Evolutionary conservation across 2,329 filamentous ascomycete species (phyloP), one percentile per base, ranked within the genome.

Genomic region (Clarireedia hainanense): DNA sequence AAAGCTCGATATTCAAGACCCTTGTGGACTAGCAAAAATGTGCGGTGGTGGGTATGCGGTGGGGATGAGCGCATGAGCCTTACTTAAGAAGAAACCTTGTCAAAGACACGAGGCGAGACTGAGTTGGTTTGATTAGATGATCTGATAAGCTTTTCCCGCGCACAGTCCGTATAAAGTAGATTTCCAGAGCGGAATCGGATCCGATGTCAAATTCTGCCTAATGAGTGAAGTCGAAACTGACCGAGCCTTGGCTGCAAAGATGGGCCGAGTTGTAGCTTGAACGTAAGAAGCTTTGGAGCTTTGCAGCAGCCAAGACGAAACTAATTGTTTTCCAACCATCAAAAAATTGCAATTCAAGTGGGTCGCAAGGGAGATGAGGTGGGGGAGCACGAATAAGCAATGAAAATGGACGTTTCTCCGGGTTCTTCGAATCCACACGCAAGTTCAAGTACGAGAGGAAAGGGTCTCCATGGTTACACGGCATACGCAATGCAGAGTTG

Each of bases 61-160:
- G 20, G 20, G 20, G 10, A 34, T 34, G 30, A 14, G 30, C 12
- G 30, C 30, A 34, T 34, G 30, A 34, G 30, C 14, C 9, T 34
- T 34, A 9, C 9, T 34, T 34, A 9, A 34, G 12, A 34, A 34
- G 30, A 34, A 34, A 34, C 10, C 39, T 6, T 42, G 39, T 14
- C 39, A 42, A 42, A 5, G 20, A 20, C 14, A 42, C 6, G 39
- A 42, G 71, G 74, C 77, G 78, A 40, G 53, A 60, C 45, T 52
- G 36, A 4, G 17, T 34, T 15, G 46, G 34, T 36, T 30, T 46
- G 20, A 51, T 55, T 26, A 55, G 53, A 55, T 55, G 39, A 55
- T 55, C 47, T 55, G 53, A 55, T 55, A 37, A 51, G 27, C 26
- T 47, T 47, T 47, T 20, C 39, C 39, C 39, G 39, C 15, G 39